Base-by-base conservation (phyloP, 176 grass and related monocot genomes). In the Dactylis glomerata region DNA sequence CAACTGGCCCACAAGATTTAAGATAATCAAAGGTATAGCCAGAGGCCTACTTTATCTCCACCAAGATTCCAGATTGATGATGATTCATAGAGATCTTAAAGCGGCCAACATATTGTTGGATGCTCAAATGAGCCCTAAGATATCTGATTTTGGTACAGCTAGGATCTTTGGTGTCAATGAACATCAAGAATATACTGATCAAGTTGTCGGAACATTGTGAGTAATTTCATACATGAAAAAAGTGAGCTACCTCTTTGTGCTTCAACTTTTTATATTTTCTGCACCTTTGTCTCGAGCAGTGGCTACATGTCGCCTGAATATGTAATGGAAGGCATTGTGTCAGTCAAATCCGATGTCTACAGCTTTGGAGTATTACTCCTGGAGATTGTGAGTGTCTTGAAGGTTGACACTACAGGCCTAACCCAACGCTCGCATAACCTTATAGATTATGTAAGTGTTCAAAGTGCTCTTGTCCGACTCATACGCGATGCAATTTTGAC, bases 1-100 rank as follows among this genome's bases (percentile, higher is more conserved):
- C 17, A 73, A 85, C 14, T 92, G 88, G 93, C 23, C 80, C 33
- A 80, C 56, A 45, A 87, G 90, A 22, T 84, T 92, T 16, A 40
- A 85, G 23, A 92, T 95, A 75, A 92, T 95, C 27, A 64, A 73
- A 40, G 88, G 91, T 6, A 51, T 92, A 45, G 88, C 88, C 58
- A 73, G 86, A 82, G 90, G 88, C 3, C 68, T 95, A 82, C 19
- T 87, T 47, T 95, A 92, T 66, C 86, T 95, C 22, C 93, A 92
- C 76, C 88, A 89, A 68, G 91, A 95, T 71, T 92, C 88, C 68
- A 79, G 82, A n/a, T 55, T 92, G 28, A 76, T 31, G 47, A 28
- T 90, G 83, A 87, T 90, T 32, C 89, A 87, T 49, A 83, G 85
- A 61, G 85, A 91, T 83, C 59, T 91, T 15, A 91, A 91, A 69